Evolutionary conservation across 306 rosid genomes (phyloP).

Genomic region (Casuarina cunninghamiana): DNA sequence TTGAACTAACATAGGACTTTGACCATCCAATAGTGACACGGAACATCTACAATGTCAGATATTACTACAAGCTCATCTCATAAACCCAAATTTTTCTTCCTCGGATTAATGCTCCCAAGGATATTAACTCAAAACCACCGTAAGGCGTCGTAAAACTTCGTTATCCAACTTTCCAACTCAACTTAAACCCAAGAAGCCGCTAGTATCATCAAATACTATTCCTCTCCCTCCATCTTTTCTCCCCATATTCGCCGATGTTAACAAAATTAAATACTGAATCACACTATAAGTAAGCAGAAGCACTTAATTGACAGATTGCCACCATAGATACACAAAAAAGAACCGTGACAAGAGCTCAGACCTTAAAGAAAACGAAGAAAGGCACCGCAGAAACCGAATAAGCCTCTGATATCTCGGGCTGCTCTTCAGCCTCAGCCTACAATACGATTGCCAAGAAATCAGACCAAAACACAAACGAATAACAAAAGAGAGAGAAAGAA

Average conservation of each 20-base stretch:
- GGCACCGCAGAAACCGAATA: slow-evolving; percentile 91
- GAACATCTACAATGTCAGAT: background rate
- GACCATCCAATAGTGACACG: background rate
- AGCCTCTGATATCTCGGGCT: slow-evolving; percentile 85
- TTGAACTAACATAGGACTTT: background rate
- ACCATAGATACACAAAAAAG: background rate
- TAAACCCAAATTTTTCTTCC: background rate
- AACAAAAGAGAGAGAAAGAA: background rate
- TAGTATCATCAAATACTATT: background rate
- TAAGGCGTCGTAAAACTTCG: background rate
- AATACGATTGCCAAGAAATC: background rate
- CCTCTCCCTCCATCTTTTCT: background rate
- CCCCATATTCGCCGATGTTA: background rate
- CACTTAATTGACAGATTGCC: background rate
- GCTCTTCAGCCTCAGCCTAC: slow-evolving; percentile 95
- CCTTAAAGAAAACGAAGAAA: slow-evolving; percentile 77
- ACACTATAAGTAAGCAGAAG: background rate
- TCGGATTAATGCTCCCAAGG: background rate
- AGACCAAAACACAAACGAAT: background rate
- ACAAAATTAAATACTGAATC: background rate
- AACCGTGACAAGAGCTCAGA: slow-evolving; percentile 20
- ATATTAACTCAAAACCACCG: background rate
- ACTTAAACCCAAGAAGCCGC: background rate
- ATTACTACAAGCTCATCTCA: background rate
- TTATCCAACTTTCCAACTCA: background rate